phyloP scores from a whole-genome alignment of 208 protist species.

The Trypanosoma melophagium region DNA sequence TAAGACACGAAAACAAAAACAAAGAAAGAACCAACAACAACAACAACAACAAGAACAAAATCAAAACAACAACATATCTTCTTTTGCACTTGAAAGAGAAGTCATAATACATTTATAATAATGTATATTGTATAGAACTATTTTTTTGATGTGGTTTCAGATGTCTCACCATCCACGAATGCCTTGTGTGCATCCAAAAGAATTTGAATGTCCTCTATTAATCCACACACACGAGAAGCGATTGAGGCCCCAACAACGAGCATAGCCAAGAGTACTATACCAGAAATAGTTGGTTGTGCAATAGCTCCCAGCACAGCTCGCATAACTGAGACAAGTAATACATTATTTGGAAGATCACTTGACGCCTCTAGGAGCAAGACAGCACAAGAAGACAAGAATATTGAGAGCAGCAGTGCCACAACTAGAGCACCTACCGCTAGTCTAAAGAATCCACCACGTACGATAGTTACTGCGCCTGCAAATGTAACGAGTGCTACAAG shows the following conservation, averaged over 20 bases:
- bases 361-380: constrained; percentile 30
- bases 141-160: background rate
- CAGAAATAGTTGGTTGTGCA: constrained; percentile 65
- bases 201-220: constrained; percentile 73
- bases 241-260: constrained; percentile 44
- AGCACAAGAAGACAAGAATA: constrained; percentile 43
- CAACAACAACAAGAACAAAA: background rate
- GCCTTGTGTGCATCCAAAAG: constrained; percentile 60
- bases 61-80: background rate
- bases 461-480: constrained; percentile 43
- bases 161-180: constrained; percentile 8
- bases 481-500: constrained; percentile 28
- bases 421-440: constrained; percentile 43
- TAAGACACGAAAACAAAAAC: background rate
- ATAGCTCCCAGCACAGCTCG: constrained; percentile 47
- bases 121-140: too few relatives aligned
- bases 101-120: too few relatives aligned
- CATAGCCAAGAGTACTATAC: constrained; percentile 49
- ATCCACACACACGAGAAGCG: constrained; percentile 33
- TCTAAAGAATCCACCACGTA: constrained; percentile 44
- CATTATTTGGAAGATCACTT: constrained; percentile 10
- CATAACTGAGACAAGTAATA: constrained; percentile 31
- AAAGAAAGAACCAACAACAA: background rate
- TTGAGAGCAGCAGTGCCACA: constrained; percentile 38
- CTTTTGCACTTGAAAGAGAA: too few relatives aligned